These are phyloP conservation scores for Cryptococcus maquisensis DNA, from an alignment of 1,284 basidiomycete species.

Conservation along the genomic window DNA sequence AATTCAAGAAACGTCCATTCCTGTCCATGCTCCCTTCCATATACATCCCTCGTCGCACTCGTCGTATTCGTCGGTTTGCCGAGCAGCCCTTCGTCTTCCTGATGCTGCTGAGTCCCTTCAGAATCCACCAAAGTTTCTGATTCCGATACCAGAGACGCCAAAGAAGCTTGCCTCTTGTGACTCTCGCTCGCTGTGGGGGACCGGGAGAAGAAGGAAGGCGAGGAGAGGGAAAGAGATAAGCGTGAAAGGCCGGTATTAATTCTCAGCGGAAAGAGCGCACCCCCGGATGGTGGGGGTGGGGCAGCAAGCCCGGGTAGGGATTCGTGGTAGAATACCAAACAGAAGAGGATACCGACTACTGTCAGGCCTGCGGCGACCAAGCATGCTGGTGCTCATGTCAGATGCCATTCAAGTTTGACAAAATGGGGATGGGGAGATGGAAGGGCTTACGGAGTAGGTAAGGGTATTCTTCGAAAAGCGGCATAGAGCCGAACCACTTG, in stretches of 20 bases:
- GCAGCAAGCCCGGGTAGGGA: constrained; percentile 20
- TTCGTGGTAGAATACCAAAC: constrained; percentile 43
- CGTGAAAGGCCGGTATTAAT: not conserved
- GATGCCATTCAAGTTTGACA: not conserved
- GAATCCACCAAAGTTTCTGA: constrained; percentile 16
- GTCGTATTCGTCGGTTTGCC: constrained; percentile 7
- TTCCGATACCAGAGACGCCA: constrained; percentile 10
- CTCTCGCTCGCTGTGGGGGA: constrained; percentile 7
- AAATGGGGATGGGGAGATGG: no score
- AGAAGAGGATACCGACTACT: constrained; percentile 48
- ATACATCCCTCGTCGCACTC: no score
- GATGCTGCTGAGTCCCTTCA: constrained; percentile 9
- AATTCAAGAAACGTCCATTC: constrained; percentile 40
- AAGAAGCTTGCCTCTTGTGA: constrained; percentile 10
- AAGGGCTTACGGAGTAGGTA: constrained; percentile 50
- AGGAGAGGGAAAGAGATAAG: constrained; percentile 1
- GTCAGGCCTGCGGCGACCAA: constrained; percentile 46
- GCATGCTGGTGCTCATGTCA: constrained; percentile 35
- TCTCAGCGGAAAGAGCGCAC: not conserved
- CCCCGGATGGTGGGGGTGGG: not conserved
- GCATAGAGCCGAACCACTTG: constrained; percentile 40
- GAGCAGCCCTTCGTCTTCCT: no score
- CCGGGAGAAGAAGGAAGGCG: not conserved
- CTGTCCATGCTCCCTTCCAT: no score
- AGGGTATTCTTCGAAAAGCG: constrained; percentile 46